phyloP scores from a whole-genome alignment of 1,139 yeast species.

The Torulaspora pretoriensis region DNA sequence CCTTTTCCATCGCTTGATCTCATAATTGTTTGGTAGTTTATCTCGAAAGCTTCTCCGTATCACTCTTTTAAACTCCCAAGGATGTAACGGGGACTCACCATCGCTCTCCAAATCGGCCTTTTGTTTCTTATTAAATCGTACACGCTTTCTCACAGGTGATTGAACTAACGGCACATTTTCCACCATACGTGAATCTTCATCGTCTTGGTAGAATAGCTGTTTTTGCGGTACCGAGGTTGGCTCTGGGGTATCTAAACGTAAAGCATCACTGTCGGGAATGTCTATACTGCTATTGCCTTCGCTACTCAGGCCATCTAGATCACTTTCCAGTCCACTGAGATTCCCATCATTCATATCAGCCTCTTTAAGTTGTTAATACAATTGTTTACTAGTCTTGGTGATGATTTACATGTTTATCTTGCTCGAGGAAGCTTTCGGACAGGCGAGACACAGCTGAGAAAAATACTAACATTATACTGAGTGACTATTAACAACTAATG shows the following conservation, averaged over 20 bases:
- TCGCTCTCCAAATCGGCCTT: constrained; percentile 16
- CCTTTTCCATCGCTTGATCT: constrained; percentile 26
- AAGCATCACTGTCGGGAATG: constrained; percentile 10
- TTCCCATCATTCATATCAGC: not conserved
- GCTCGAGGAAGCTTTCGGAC: not conserved
- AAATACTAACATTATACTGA: no score
- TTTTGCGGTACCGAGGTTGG: constrained; percentile 2
- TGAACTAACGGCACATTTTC: constrained; percentile 21
- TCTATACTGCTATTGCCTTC: constrained; percentile 7
- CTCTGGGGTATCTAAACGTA: constrained; percentile 12
- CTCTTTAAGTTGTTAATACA: not conserved
- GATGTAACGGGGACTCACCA: constrained; percentile 16
- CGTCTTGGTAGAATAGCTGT: constrained; percentile 12
- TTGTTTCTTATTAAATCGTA: constrained; percentile 12
- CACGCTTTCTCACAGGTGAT: constrained; percentile 11
- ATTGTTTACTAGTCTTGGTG: not conserved
- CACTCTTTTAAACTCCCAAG: constrained; percentile 30
- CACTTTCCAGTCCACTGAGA: not conserved
- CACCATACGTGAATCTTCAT: constrained; percentile 11
- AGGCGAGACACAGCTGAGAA: not conserved
- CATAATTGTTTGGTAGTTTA: constrained; percentile 24
- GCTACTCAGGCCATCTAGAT: not conserved
- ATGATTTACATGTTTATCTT: constrained; percentile 1
- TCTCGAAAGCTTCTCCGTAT: constrained; percentile 23
- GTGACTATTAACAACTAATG: no score